phyloP scores from a whole-genome alignment of 192 early-diverging fungal genomes.

The Entomortierella parvispora region DNA sequence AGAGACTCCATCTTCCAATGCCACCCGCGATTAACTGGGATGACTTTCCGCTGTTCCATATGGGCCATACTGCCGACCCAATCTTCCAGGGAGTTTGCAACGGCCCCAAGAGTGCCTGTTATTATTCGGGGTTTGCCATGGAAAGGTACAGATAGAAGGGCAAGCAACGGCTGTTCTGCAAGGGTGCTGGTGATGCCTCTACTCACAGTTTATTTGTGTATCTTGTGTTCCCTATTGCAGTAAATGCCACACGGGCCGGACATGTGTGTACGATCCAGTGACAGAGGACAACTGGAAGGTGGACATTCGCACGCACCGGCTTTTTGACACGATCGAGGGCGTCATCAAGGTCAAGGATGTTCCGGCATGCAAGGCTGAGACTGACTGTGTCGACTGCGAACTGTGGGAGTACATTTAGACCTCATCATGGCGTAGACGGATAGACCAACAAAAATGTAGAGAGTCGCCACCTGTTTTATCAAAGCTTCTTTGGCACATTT shows the following conservation, averaged over 20 bases:
- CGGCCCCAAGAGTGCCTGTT: slow-evolving; percentile 70
- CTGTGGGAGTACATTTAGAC: slow-evolving; percentile 82
- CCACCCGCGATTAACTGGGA: slow-evolving; percentile 64
- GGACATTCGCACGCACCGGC: slow-evolving; percentile 83
- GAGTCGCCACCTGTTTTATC: too few species aligned
- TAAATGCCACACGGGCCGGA: slow-evolving; percentile 63
- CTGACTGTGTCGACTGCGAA: slow-evolving; percentile 81
- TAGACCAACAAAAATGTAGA: not conserved
- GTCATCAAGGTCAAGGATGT: slow-evolving; percentile 60
- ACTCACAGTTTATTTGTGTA: too few species aligned
- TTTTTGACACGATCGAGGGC: slow-evolving; percentile 80
- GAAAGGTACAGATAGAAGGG: slow-evolving; percentile 78
- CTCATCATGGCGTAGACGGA: too few species aligned
- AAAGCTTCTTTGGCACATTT: too few species aligned
- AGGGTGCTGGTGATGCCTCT: too few species aligned
- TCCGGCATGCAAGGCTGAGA: slow-evolving; percentile 60
- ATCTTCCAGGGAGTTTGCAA: slow-evolving; percentile 89
- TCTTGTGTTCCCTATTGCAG: slow-evolving; percentile 24
- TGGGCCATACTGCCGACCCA: slow-evolving; percentile 92
- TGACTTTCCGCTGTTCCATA: slow-evolving; percentile 86
- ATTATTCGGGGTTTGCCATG: slow-evolving; percentile 77
- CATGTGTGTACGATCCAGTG: slow-evolving; percentile 76
- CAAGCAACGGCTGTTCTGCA: too few species aligned
- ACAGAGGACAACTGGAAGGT: slow-evolving; percentile 69
- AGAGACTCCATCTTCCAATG: slow-evolving; percentile 80